Evolutionary conservation across 805 yeast species (phyloP), one percentile per base, ranked within the genome.

Genomic region (Brettanomyces sp.): DNA sequence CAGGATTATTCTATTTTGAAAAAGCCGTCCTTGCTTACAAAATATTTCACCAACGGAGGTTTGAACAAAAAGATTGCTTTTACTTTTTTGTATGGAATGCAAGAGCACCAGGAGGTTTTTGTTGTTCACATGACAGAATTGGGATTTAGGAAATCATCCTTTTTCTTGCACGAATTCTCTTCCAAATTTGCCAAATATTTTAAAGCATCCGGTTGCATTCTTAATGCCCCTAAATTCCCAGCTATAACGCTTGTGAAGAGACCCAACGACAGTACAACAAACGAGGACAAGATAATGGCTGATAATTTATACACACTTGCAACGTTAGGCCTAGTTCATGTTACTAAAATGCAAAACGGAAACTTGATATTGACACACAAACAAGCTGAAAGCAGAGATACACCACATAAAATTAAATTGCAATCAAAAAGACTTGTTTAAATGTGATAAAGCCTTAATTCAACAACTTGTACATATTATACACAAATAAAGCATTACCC

Each of bases 181-280:
- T 39, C 24, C 9, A 36, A 40, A 5, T 46, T 42, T 30, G 30
- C 12, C 3, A 41, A 46, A 11, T 47, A 49, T n/a, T 44, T 45
- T 38, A 49, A 53, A 5, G 44, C 54, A 30, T 43, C 45, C 1
- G 53, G 49, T 6, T 52, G 58, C 41, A 32, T 57, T 2, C 40
- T 59, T 12, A 60, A 59, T 39, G 55, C 51, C 22, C 55, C 56
- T 1, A 40, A 44, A 9, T 58, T 53, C 38, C 63, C 65, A 2
- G 45, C 49, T 32, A 48, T 61, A 14, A 39, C 40, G 3, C 41
- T 56, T 8, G 35, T 21, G 18, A 47, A 49, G 12, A 40, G 47
- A 18, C 37, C 46, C 3, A 23, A 39, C 21, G 45, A 41, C 33
- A 39, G 36, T 5, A 28, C 46, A n/a, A 38, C 47, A 5, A 14